Percentiles rank a stretch among this genome's conserved stretches.
phyloP scores from a whole-genome alignment of 1,284 basidiomycete genomes.

The Moesziomyces parantarcticus region DNA sequence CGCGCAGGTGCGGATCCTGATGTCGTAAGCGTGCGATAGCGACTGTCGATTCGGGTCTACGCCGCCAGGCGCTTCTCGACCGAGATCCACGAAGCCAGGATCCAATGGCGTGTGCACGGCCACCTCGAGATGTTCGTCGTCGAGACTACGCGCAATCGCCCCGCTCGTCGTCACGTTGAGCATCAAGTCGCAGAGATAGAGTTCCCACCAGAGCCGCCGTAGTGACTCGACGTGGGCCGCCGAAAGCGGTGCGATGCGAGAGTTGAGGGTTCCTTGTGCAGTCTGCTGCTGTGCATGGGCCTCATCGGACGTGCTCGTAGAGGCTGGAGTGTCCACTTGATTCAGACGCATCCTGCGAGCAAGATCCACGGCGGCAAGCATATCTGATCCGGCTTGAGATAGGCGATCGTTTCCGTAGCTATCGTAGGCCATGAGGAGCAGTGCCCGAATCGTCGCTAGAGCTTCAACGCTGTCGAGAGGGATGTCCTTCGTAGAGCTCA shows the following conservation, averaged over 20 bases:
- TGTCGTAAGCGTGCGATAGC: conserved; percentile 14
- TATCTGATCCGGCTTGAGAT: conserved; percentile 1
- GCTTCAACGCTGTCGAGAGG: conserved; percentile 6
- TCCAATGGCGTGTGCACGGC: conserved; percentile 14
- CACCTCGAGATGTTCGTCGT: conserved; percentile 4
- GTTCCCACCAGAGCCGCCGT: conserved; percentile 15
- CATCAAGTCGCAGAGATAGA: conserved; percentile 19
- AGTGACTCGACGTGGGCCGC: conserved; percentile 3
- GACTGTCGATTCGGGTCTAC: conserved; percentile 1
- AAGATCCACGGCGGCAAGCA: conserved; percentile 5
- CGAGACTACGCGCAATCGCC: conserved; percentile 3
- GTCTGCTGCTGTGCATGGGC: no score
- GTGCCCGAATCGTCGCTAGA: conserved; percentile 1
- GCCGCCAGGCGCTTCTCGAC: not conserved
- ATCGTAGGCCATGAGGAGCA: conserved; percentile 15
- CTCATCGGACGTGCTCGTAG: not conserved
- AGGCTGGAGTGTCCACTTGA: conserved; percentile 3
- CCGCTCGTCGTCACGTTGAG: conserved; percentile 21
- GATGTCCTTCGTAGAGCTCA: not conserved
- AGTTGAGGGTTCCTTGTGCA: no score
- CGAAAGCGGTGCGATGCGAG: not conserved
- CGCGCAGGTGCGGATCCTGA: conserved; percentile 15
- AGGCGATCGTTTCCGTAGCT: conserved; percentile 10
- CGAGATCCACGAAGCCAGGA: conserved; percentile 4
- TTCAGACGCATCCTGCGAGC: conserved; percentile 9